Conservation (phyloP, 305 asterid species). For the Andrographis paniculata region DNA sequence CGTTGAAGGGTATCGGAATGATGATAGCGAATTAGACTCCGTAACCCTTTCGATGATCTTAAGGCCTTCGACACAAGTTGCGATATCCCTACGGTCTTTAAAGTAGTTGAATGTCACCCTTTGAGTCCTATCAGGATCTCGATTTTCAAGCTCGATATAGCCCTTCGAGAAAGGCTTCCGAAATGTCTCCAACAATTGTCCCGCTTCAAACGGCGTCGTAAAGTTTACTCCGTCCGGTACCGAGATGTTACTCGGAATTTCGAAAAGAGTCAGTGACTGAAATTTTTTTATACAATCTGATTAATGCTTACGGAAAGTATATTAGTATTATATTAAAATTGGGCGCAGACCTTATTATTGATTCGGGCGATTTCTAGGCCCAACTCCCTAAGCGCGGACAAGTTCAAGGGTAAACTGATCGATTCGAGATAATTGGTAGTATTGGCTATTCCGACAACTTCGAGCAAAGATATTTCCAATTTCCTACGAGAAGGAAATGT, state of each 20-base stretch:
- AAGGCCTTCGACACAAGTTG: background rate
- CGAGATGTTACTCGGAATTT: too few species aligned
- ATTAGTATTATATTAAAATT: too few species aligned
- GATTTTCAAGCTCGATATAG: background rate
- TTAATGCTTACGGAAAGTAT: too few species aligned
- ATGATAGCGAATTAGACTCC: background rate
- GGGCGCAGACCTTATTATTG: too few species aligned
- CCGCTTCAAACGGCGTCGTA: too few species aligned
- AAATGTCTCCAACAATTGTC: background rate
- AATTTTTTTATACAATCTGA: too few species aligned
- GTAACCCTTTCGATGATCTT: background rate
- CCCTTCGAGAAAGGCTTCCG: background rate
- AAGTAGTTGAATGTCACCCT: slow-evolving; percentile 2
- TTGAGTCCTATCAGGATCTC: background rate
- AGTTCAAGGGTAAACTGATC: too few species aligned
- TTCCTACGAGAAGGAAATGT: slow-evolving; percentile 38
- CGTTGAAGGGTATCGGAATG: background rate
- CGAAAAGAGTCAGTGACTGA: too few species aligned
- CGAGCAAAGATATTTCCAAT: slow-evolving; percentile 42
- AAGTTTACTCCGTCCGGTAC: too few species aligned
- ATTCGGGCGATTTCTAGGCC: too few species aligned
- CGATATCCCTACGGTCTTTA: background rate
- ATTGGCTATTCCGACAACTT: slow-evolving; percentile 61
- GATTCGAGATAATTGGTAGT: too few species aligned
- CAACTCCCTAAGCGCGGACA: too few species aligned